These are phyloP conservation scores for Leccinum truebloodii DNA, from an alignment of 768 basidiomycete species.

Conservation along the genomic window DNA sequence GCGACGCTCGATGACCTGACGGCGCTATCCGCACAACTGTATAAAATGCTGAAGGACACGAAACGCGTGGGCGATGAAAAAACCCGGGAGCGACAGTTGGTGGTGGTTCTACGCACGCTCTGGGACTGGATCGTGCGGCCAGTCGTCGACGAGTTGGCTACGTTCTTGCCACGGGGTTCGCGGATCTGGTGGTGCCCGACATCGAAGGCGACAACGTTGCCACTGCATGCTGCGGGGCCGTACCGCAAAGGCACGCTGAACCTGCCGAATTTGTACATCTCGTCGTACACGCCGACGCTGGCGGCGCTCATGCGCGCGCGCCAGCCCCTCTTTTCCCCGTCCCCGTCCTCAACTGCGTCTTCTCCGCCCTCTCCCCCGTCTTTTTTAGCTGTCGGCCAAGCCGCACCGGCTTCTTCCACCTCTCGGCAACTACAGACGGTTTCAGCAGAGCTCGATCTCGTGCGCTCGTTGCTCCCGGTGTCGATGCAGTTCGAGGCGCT, in stretches of 20 bases:
- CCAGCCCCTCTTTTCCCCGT: not conserved
- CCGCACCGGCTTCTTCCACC: constrained; percentile 7
- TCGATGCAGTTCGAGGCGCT: constrained; percentile 17
- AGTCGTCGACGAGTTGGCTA: constrained; percentile 15
- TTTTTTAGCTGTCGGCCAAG: constrained; percentile 25
- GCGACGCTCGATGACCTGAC: constrained; percentile 15
- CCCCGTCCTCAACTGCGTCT: not conserved
- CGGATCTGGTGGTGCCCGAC: constrained; percentile 39
- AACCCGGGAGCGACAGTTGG: constrained; percentile 18
- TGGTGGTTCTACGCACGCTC: constrained; percentile 18
- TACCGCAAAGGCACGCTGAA: constrained; percentile 19
- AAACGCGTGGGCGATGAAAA: constrained; percentile 23
- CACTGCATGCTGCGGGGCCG: constrained; percentile 35
- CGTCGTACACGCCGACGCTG: constrained; percentile 37
- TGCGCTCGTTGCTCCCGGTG: constrained; percentile 17
- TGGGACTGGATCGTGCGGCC: constrained; percentile 29
- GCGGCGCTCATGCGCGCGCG: constrained; percentile 31
- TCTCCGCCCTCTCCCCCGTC: constrained; percentile 1
- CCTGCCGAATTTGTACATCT: constrained; percentile 25
- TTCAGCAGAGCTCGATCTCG: constrained; percentile 22
- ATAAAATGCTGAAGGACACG: not conserved
- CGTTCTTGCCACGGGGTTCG: constrained; percentile 21
- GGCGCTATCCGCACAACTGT: not conserved
- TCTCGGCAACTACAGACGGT: constrained; percentile 16
- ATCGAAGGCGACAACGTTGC: constrained; percentile 31